phyloP scores from a whole-genome alignment of 805 yeast genomes.

The Nakazawaea molendinolei region DNA sequence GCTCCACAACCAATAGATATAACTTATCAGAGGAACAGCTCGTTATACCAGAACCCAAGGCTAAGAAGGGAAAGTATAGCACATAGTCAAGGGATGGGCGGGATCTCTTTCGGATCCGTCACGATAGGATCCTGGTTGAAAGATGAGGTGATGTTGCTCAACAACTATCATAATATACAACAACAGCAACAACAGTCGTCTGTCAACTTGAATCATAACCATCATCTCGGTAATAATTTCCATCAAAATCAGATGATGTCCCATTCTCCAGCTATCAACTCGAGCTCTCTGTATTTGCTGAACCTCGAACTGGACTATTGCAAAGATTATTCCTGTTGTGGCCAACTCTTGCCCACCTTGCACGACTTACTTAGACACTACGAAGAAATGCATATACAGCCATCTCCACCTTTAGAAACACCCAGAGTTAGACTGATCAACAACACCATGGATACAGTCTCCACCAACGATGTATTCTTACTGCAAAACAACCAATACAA shows the following conservation, averaged over 20 bases:
- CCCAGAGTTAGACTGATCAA: conserved; percentile 43
- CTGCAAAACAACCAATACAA: conserved; percentile 28
- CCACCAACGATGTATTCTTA: conserved; percentile 88
- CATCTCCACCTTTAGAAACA: conserved; percentile 37
- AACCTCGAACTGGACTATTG: conserved; percentile 94
- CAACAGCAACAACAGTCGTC: conserved; percentile 4
- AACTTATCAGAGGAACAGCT: conserved; percentile 26
- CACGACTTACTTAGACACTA: conserved; percentile 92
- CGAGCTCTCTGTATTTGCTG: conserved; percentile 69
- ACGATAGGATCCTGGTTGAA: conserved; percentile 94
- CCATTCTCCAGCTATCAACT: conserved; percentile 5
- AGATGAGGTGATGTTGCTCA: conserved; percentile 76
- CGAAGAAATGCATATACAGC: conserved; percentile 87
- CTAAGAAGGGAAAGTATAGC: conserved; percentile 88
- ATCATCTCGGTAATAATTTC: no score
- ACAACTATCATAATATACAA: conserved; percentile 12
- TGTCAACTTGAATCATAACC: not conserved
- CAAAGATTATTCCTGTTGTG: conserved; percentile 95
- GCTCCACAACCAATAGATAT: conserved; percentile 32
- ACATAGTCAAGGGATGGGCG: conserved; percentile 97
- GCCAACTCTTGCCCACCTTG: conserved; percentile 81
- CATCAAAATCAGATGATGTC: no score
- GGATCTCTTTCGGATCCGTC: conserved; percentile 94
- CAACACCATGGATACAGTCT: conserved; percentile 76
- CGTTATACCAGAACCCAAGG: conserved; percentile 36